Evolutionary conservation across 176 grass and related monocot species (phyloP).

Genomic region (Aechmea fasciata): DNA sequence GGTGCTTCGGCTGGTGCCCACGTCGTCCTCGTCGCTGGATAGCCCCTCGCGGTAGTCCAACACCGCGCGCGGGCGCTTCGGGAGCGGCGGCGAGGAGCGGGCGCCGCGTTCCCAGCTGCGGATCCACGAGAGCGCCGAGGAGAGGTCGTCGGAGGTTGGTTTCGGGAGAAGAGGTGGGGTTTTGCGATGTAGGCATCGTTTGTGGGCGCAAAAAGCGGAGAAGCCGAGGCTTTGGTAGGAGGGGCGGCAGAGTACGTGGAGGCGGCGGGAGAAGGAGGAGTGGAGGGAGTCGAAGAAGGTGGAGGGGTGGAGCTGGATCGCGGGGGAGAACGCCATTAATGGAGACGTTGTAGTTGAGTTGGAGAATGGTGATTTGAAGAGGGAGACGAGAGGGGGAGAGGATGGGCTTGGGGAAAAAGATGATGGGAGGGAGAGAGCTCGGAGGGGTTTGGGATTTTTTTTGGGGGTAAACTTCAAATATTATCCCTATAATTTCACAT

Average conservation of each 20-base stretch:
- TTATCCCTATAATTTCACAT: too few relatives aligned
- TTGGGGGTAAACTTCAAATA: too few relatives aligned
- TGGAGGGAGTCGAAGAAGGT: constrained; percentile 31
- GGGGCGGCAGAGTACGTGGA: constrained; percentile 26
- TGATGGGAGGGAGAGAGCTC: too few relatives aligned
- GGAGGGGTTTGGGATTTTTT: too few relatives aligned
- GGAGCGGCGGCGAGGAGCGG: constrained; percentile 9
- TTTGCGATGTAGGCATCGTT: not conserved
- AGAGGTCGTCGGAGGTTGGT: constrained; percentile 15
- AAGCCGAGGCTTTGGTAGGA: constrained; percentile 11
- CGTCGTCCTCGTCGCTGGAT: constrained; percentile 52
- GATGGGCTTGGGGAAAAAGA: too few relatives aligned
- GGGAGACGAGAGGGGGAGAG: too few relatives aligned
- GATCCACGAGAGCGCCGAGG: constrained; percentile 43
- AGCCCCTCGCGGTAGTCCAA: constrained; percentile 58
- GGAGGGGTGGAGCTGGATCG: constrained; percentile 37
- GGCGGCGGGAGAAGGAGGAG: constrained; percentile 23
- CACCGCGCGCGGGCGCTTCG: constrained; percentile 19
- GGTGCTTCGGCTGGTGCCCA: constrained; percentile 52
- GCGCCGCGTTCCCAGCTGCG: constrained; percentile 19
- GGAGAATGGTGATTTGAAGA: too few relatives aligned
- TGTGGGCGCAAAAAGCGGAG: not conserved
- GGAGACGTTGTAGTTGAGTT: too few relatives aligned
- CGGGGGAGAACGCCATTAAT: constrained; percentile 44
- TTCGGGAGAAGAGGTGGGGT: not conserved